These are phyloP conservation scores for Paramecium sonneborni DNA, from an alignment of 73 alveolate genomes.

Conservation along the genomic window DNA sequence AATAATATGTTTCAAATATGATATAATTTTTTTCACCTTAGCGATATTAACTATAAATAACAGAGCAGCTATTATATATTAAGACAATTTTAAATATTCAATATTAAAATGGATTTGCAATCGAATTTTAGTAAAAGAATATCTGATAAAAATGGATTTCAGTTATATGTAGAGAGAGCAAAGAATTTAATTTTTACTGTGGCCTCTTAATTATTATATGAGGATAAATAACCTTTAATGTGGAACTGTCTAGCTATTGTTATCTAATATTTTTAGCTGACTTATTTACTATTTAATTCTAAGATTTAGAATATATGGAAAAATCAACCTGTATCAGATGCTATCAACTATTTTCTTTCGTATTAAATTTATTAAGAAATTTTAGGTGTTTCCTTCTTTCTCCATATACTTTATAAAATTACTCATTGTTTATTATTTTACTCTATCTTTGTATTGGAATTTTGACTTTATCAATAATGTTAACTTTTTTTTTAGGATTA, in stretches of 20 bases:
- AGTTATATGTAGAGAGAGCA: neutral
- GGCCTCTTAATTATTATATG: neutral
- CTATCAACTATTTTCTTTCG: neutral
- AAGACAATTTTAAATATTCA: conserved; percentile 16
- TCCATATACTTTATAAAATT: neutral
- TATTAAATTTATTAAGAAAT: neutral
- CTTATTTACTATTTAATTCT: neutral
- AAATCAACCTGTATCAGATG: neutral
- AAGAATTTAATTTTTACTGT: neutral
- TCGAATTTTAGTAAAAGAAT: neutral
- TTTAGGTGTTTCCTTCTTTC: neutral
- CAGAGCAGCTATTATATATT: neutral
- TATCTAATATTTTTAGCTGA: neutral
- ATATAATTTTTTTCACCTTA: neutral
- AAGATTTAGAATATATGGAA: neutral
- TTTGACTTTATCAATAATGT: neutral
- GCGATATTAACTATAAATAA: neutral
- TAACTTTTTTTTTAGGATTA: neutral
- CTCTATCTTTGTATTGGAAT: neutral
- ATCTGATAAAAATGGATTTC: neutral
- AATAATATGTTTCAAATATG: neutral
- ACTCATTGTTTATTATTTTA: neutral
- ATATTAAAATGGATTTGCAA: neutral
- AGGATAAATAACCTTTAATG: neutral
- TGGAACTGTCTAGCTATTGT: neutral